Evolutionary conservation across 179 eudicot genomes (phyloP), one percentile per base, ranked within the genome.

Genomic region (Dionaea muscipula): DNA sequence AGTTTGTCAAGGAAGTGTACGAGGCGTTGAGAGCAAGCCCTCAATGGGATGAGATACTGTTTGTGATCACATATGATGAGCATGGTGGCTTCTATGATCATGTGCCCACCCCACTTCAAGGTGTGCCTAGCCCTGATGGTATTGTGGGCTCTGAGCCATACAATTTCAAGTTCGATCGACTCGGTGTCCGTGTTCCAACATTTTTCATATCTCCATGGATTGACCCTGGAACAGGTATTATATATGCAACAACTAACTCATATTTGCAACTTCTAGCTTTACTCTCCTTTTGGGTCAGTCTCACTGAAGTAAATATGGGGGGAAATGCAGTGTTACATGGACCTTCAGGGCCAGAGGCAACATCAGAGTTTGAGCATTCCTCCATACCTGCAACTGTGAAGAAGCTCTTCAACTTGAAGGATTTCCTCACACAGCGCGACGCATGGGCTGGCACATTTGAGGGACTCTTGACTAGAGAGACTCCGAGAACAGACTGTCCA

Each of bases 371-470:
- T 51, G 94, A 85, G 61, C 96, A 85, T 63, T 88, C 96, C n/a
- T 88, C 91, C n/a, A 75, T 85, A 37, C 88, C 96, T 0, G 96
- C 96, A 16, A 88, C 91, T 25, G 80, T 88, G 13, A 88, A 88
- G 66, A 88, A 88, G 78, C 66, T 85, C 33, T 88, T 80, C 63
- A 80, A 85, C 56, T 40, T 88, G 15, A 78, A 80, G 24, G 78
- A 69, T 14, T 88, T 88, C 63, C 58, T 88, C 47, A 88, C 96
- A 0, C 76, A 78, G 36, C 73, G 94, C 10, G 96, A 88, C 27
- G 82, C 76, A 3, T 88, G 96, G 96, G 96, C 96, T 5, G 96
- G 94, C 45, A 88, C 96, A 25, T 88, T 88, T 36, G 91, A 85
- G 39, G 66, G 53, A 39, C 72, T 88, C 13, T n/a, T 80, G 0